Evolutionary conservation across 2,329 filamentous ascomycete genomes (phyloP).

Genomic region (Fusarium oxysporum): DNA sequence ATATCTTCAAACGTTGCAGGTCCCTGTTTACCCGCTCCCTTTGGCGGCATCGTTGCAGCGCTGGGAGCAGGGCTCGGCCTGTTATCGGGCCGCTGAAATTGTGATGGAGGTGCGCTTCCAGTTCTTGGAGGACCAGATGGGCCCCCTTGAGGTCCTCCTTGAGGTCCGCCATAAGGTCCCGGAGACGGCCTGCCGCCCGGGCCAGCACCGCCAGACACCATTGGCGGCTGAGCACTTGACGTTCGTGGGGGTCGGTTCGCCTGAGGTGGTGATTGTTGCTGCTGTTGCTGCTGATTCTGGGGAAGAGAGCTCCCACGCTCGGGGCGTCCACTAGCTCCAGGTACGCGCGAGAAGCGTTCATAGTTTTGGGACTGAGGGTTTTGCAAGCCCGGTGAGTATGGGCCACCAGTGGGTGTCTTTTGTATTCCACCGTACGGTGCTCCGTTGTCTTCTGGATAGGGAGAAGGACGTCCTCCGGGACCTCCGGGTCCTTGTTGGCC

Average conservation of each 20-base stretch:
- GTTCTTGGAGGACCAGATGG: slow-evolving; percentile 45
- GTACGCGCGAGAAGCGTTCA: slow-evolving; percentile 49
- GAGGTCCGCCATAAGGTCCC: slow-evolving; percentile 34
- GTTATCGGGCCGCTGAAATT: slow-evolving; percentile 44
- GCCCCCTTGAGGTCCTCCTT: slow-evolving; percentile 30
- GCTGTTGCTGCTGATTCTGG: slow-evolving; percentile 31
- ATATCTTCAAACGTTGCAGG: slow-evolving; percentile 98
- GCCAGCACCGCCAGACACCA: slow-evolving; percentile 33
- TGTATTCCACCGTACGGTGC: slow-evolving; percentile 47
- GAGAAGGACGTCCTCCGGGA: slow-evolving; percentile 40
- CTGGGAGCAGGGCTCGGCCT: slow-evolving; percentile 48
- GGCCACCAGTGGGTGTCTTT: slow-evolving; percentile 42
- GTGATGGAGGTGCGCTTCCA: slow-evolving; percentile 54
- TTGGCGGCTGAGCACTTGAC: slow-evolving; percentile 38
- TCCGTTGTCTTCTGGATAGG: slow-evolving; percentile 42
- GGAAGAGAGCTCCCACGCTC: slow-evolving; percentile 51
- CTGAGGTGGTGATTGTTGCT: slow-evolving; percentile 18
- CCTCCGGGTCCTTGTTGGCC: slow-evolving; percentile 40
- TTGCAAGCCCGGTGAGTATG: slow-evolving; percentile 37
- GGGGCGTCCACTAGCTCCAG: slow-evolving; percentile 47
- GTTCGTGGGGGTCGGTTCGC: slow-evolving; percentile 37
- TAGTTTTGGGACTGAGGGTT: slow-evolving; percentile 41
- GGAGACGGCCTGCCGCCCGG: slow-evolving; percentile 42
- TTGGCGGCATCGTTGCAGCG: slow-evolving; percentile 53
- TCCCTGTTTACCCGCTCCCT: slow-evolving; percentile 68